A percentile compares a stretch with the other conserved stretches of the same genome.
These are phyloP conservation scores for Globisporangium echinulatum DNA, from an alignment of 352 stramenopile genomes.

Conservation along the genomic window DNA sequence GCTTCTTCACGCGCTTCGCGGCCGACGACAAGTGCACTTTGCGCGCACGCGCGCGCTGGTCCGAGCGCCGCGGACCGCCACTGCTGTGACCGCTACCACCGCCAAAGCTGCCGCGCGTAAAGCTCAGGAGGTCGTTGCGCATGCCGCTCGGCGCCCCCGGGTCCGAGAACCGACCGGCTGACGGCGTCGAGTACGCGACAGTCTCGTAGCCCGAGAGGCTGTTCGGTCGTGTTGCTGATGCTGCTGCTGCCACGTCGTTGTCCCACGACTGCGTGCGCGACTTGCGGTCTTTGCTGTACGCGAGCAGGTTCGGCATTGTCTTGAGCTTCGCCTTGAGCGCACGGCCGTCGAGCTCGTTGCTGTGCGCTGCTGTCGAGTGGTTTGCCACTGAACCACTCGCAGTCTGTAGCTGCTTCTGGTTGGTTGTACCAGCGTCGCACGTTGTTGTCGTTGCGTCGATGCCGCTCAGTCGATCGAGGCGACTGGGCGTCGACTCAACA, in stretches of 20 bases:
- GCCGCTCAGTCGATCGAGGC: constrained; percentile 28
- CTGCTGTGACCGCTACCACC: constrained; percentile 3
- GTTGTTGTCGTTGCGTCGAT: constrained; percentile 17
- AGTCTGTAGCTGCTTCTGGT: constrained; percentile 6
- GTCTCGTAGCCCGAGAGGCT: constrained; percentile 48
- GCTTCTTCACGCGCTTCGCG: constrained; percentile 75
- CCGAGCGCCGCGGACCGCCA: constrained; percentile 27
- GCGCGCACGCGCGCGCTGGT: constrained; percentile 36
- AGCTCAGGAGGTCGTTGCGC: constrained; percentile 68
- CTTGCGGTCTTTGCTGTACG: constrained; percentile 31
- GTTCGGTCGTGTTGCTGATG: constrained; percentile 8
- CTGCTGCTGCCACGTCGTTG: constrained; percentile 16
- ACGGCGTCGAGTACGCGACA: constrained; percentile 38
- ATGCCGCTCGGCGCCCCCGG: constrained; percentile 27
- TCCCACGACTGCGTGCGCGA: constrained; percentile 54
- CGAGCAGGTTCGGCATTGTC: constrained; percentile 45
- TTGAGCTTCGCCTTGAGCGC: constrained; percentile 32
- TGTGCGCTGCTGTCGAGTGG: constrained; percentile 3
- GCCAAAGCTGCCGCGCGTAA: constrained; percentile 43
- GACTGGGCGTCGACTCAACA: constrained; percentile 17
- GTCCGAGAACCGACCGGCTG: constrained; percentile 56
- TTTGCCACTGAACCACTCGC: constrained; percentile 14
- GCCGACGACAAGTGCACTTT: constrained; percentile 76
- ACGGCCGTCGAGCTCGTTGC: constrained; percentile 22
- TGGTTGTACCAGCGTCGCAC: constrained; percentile 8